Evolutionary conservation across 257 asterid genomes (phyloP).

Genomic region (Jacaranda mimosifolia): DNA sequence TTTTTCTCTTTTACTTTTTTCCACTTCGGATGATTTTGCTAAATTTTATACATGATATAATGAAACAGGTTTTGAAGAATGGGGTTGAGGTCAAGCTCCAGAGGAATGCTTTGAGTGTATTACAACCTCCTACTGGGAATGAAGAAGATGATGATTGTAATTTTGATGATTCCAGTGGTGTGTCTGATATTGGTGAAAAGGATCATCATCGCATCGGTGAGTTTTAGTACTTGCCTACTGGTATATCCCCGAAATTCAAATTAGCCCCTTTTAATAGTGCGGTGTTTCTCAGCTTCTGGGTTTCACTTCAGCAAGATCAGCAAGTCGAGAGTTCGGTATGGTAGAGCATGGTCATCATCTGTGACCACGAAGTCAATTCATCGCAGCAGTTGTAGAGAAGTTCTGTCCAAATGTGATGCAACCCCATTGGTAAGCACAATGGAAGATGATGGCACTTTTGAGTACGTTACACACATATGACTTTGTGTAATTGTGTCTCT

Average conservation of each 20-base stretch:
- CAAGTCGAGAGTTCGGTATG: conserved; percentile 72
- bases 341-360: conserved; percentile 76
- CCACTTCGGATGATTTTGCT: neutral
- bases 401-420: conserved; percentile 57
- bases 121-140: conserved; percentile 89
- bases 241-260: neutral
- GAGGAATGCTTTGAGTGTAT: conserved; percentile 87
- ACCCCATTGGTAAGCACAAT: conserved; percentile 62
- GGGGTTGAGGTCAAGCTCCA: conserved; percentile 95
- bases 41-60: neutral
- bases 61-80: conserved; percentile 80
- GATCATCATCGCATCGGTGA: conserved; percentile 61
- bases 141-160: conserved; percentile 80
- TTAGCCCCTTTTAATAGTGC: conserved; percentile 12
- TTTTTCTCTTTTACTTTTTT: neutral
- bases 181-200: conserved; percentile 73
- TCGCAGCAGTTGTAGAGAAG: conserved; percentile 63
- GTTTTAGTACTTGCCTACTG: conserved; percentile 34
- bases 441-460: neutral
- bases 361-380: conserved; percentile 61
- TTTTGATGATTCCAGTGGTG: conserved; percentile 76
- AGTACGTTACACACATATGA: no score
- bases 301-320: conserved; percentile 73
- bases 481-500: no score
- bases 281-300: conserved; percentile 62